Percentiles rank a stretch among this genome's conserved stretches.
Conservation (phyloP, 306 rosid genomes). For the Prunus kanzakura region DNA sequence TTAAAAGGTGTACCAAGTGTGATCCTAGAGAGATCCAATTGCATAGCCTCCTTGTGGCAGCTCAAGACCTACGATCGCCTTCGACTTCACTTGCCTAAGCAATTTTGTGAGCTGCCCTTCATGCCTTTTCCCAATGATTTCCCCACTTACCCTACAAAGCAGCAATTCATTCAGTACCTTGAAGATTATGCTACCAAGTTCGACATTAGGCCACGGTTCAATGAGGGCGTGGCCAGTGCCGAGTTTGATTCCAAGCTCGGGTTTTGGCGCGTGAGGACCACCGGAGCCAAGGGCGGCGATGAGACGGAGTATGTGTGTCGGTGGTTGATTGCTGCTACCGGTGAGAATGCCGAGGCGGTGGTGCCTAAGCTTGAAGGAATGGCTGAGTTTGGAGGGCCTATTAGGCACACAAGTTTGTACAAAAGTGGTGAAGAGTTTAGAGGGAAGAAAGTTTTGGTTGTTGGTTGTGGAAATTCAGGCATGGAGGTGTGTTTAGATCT, state of each 20-base stretch:
- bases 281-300: background rate
- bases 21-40: constrained; percentile 65
- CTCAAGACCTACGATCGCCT: constrained; percentile 74
- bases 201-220: constrained; percentile 49
- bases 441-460: constrained; percentile 70
- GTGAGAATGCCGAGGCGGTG: constrained; percentile 86
- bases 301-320: constrained; percentile 50
- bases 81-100: constrained; percentile 67
- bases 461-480: constrained; percentile 94
- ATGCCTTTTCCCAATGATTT: constrained; percentile 50
- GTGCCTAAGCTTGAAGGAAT: constrained; percentile 56
- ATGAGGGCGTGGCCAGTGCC: constrained; percentile 47
- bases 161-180: constrained; percentile 59
- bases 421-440: constrained; percentile 62
- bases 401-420: constrained; percentile 68
- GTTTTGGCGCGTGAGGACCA: constrained; percentile 47
- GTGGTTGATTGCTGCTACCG: constrained; percentile 82
- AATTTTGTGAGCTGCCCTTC: constrained; percentile 72
- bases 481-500: constrained; percentile 96
- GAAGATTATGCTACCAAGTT: constrained; percentile 48
- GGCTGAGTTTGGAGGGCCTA: constrained; percentile 42
- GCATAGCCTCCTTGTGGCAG: constrained; percentile 90
- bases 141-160: constrained; percentile 78
- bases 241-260: constrained; percentile 45
- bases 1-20: constrained; percentile 39